Conservation (phyloP, 768 basidiomycete genomes). For the Phylloporus scabripes region DNA sequence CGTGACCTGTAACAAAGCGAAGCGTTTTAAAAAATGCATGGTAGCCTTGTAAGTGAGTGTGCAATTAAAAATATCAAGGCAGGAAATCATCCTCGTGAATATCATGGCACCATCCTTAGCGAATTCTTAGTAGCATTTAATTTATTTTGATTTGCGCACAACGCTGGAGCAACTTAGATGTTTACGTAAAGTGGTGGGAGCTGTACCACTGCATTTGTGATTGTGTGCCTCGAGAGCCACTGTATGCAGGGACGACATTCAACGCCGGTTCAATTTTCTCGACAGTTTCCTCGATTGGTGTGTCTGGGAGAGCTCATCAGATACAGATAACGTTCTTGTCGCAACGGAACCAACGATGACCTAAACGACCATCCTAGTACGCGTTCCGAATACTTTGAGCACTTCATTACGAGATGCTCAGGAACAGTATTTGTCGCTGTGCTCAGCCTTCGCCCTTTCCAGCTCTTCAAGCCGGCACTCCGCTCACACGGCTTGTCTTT, state of each 20-base stretch:
- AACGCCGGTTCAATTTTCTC: not conserved
- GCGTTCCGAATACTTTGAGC: no score
- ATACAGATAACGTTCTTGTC: not conserved
- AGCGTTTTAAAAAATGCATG: no score
- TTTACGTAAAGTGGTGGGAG: not conserved
- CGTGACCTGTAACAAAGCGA: not conserved
- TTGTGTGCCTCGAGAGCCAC: not conserved
- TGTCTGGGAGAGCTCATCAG: not conserved
- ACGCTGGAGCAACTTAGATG: not conserved
- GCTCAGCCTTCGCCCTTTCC: not conserved
- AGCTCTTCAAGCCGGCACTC: not conserved
- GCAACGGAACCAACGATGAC: not conserved
- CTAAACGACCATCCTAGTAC: not conserved
- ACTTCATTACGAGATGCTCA: not conserved
- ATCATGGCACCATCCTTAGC: slow-evolving; percentile 7
- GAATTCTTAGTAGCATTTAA: no score
- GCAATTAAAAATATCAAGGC: slow-evolving; percentile 1
- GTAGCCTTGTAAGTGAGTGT: no score
- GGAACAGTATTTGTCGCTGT: not conserved
- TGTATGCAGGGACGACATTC: no score
- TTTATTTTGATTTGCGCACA: no score
- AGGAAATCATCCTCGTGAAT: not conserved
- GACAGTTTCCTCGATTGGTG: not conserved
- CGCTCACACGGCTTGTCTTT: not conserved
- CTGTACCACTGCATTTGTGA: not conserved